Conservation (phyloP, 1,139 yeast species). For the Saccharomyces hybrid region DNA sequence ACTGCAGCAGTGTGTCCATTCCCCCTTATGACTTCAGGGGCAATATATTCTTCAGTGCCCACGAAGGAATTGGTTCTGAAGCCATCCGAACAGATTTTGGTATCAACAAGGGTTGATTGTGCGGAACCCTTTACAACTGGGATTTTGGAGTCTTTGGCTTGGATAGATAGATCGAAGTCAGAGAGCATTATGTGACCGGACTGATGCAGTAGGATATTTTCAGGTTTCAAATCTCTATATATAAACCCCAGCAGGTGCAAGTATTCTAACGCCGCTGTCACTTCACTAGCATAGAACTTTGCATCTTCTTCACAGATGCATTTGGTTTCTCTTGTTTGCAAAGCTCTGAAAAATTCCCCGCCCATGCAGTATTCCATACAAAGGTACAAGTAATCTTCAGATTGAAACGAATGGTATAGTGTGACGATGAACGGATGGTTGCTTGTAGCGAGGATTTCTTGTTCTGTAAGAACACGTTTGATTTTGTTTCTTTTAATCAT, state of each 20-base stretch:
- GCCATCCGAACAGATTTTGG: constrained; percentile 92
- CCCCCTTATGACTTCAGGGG: constrained; percentile 95
- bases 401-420: constrained; percentile 90
- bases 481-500: constrained; percentile 94
- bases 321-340: constrained; percentile 84
- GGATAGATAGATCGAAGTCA: constrained; percentile 92
- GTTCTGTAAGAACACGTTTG: constrained; percentile 91
- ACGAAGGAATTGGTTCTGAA: constrained; percentile 95
- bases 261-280: constrained; percentile 93
- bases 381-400: constrained; percentile 83
- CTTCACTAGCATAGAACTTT: constrained; percentile 91
- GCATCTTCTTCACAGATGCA: constrained; percentile 87
- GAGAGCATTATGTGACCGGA: constrained; percentile 97
- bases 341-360: constrained; percentile 94
- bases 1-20: constrained; percentile 97
- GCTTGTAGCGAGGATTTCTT: constrained; percentile 88
- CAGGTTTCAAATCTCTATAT: constrained; percentile 92
- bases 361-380: constrained; percentile 99
- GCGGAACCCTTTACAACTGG: constrained; percentile 36
- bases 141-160: constrained; percentile 59
- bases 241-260: constrained; percentile 94
- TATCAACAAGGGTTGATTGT: constrained; percentile 47
- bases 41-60: constrained; percentile 96
- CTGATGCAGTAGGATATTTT: constrained; percentile 84
- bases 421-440: constrained; percentile 98